Base-by-base conservation (phyloP, 2,329 filamentous ascomycete genomes). In the Fusarium kyushuense region DNA sequence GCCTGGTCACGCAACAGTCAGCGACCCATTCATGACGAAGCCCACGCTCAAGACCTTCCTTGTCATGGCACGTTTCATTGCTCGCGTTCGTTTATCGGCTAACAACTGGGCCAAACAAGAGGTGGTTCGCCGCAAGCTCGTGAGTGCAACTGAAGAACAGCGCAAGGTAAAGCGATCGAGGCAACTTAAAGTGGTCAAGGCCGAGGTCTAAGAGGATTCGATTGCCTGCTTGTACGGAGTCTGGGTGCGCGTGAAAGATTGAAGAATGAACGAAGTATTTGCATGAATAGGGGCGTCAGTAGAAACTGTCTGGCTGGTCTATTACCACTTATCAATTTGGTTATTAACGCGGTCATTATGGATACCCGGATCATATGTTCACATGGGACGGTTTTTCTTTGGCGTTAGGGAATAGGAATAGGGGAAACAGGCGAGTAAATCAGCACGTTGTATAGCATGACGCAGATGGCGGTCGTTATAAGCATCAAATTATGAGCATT, bases 91-190 rank as follows among this genome's bases (percentile, higher is more conserved):
- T 58, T 76, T 85, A 49, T 78, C 81, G 21, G 84, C 85, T 17
- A 77, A 77, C 35, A 75, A 77, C 23, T 89, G 86, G 86, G 79
- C 79, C 29, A 77, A 80, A 54, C 84, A 87, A 59, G 86, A 89
- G 74, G 79, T 77, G 53, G 82, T 83, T 38, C 80, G 86, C 53
- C 78, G 77, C 66, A 78, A 79, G 61, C 80, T 89, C 58, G 82
- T 80, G n/a, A 80, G 80, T 13, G 84, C 83, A 7, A 80, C 82
- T 48, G 83, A 86, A 60, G 79, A 81, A 62, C 79, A 80, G 76
- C 78, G 80, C 73, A 81, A 79, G 67, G 77, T 78, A 57, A 83
- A 83, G 74, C 76, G 82, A 43, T 78, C 82, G 49, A 76, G 76
- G 59, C 77, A 77, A 70, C 73, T 81, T 51, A 77, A 76, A 69